Percentiles rank a stretch among this genome's conserved stretches.
phyloP scores from a whole-genome alignment of 768 basidiomycete species.

The Trametes punicea region DNA sequence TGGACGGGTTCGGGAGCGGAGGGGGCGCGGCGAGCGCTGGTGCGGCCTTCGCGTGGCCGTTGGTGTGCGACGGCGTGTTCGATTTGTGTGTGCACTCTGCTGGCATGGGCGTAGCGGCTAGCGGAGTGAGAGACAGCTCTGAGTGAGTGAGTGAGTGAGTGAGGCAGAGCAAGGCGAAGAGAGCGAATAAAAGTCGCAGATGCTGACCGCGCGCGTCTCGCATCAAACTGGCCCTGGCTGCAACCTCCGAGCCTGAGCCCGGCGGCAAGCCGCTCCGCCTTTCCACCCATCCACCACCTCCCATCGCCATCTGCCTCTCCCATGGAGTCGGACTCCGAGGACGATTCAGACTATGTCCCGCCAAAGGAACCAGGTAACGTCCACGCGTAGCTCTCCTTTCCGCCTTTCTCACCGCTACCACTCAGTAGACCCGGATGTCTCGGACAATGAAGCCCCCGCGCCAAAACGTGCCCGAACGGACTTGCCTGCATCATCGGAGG shows the following conservation, averaged over 20 bases:
- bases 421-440: not conserved
- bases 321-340: slow-evolving; percentile 56
- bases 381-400: not conserved
- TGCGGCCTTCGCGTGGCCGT: not conserved
- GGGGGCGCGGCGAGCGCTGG: slow-evolving; percentile 16
- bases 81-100: slow-evolving; percentile 1
- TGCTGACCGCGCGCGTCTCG: slow-evolving; percentile 7
- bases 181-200: slow-evolving; percentile 1
- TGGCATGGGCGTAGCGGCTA: too few species aligned
- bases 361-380: slow-evolving; percentile 39
- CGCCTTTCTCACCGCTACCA: not conserved
- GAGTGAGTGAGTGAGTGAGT: not conserved
- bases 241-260: not conserved
- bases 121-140: not conserved
- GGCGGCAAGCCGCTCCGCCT: slow-evolving; percentile 6
- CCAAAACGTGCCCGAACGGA: slow-evolving; percentile 34
- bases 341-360: slow-evolving; percentile 71
- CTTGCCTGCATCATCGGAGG: slow-evolving; percentile 18
- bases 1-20: slow-evolving; percentile 30
- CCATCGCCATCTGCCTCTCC: not conserved
- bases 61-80: not conserved
- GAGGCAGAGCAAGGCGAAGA: not conserved
- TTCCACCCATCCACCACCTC: slow-evolving; percentile 7
- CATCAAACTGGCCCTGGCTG: slow-evolving; percentile 16
- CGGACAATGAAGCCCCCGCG: not conserved